Percentiles rank a stretch among this genome's conserved stretches.
Conservation (phyloP, 495 filamentous ascomycete species). For the Talaromyces trachyspermus region DNA sequence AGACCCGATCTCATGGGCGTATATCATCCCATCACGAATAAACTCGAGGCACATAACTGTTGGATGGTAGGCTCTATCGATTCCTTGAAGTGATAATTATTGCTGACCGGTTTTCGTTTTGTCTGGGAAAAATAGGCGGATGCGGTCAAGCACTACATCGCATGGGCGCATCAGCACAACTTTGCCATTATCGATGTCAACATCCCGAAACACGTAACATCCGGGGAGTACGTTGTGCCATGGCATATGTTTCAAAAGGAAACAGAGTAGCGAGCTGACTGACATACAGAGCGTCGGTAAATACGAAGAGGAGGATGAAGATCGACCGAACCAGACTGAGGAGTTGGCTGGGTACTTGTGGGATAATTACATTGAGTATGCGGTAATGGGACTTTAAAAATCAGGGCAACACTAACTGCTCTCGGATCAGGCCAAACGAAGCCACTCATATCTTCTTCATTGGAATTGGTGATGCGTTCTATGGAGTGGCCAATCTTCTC, state of each 20-base stretch:
- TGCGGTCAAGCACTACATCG: constrained; percentile 65
- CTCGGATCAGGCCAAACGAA: constrained; percentile 47
- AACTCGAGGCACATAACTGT: constrained; percentile 71
- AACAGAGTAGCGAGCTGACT: not conserved
- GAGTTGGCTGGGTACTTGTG: constrained; percentile 83
- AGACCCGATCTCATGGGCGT: constrained; percentile 66
- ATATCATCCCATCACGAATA: constrained; percentile 60
- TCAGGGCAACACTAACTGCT: not conserved
- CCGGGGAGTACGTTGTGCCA: too few species aligned
- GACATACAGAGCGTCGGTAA: constrained; percentile 18
- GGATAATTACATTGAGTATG: constrained; percentile 91
- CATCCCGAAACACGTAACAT: constrained; percentile 69
- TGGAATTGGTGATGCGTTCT: constrained; percentile 71
- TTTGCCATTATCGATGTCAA: constrained; percentile 88
- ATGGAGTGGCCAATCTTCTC: constrained; percentile 61
- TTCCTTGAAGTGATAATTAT: not conserved
- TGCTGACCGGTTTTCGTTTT: constrained; percentile 21
- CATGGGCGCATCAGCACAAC: constrained; percentile 65
- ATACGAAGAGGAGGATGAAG: constrained; percentile 37
- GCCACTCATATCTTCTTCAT: constrained; percentile 69
- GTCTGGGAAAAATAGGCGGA: constrained; percentile 80
- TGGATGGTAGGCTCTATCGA: constrained; percentile 63
- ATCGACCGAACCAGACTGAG: constrained; percentile 47
- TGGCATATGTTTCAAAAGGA: constrained; percentile 18
- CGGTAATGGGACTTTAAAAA: not conserved